Conservation (phyloP, 2,329 filamentous ascomycete species). For the Fusarium begoniae region DNA sequence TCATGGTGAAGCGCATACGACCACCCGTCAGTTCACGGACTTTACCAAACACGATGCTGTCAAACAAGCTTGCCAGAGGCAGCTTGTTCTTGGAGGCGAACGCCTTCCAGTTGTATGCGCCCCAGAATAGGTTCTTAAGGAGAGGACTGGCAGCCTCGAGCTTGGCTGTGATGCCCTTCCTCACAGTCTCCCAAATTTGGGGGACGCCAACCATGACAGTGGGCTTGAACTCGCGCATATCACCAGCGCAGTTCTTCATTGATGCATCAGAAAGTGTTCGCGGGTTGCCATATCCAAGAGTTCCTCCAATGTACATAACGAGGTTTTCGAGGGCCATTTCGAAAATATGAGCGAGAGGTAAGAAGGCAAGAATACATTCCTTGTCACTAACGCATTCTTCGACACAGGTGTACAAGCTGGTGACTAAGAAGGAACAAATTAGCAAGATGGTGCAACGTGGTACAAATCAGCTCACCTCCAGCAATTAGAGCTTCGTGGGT, state of each 20-base stretch:
- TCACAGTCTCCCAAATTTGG: conserved; percentile 96
- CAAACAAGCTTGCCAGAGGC: conserved; percentile 75
- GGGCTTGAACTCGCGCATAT: conserved; percentile 91
- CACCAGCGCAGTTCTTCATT: conserved; percentile 89
- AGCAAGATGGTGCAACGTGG: conserved; percentile 12
- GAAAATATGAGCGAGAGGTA: conserved; percentile 94
- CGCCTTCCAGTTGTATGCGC: conserved; percentile 67
- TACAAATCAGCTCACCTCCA: conserved; percentile 60
- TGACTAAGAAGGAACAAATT: conserved; percentile 58
- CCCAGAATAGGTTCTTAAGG: conserved; percentile 80
- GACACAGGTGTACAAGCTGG: conserved; percentile 82
- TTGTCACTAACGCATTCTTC: conserved; percentile 79
- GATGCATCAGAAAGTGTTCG: conserved; percentile 87
- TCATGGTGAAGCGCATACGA: conserved; percentile 87
- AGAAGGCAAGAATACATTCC: conserved; percentile 87
- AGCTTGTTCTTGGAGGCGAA: conserved; percentile 67
- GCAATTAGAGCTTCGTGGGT: conserved; percentile 83
- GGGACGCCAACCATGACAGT: conserved; percentile 94
- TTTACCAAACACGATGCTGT: conserved; percentile 89
- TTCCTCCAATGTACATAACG: conserved; percentile 87
- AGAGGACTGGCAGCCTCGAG: conserved; percentile 77
- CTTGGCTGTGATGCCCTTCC: conserved; percentile 88
- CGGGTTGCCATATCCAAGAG: conserved; percentile 91
- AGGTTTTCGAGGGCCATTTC: conserved; percentile 97
- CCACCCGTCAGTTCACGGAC: conserved; percentile 91